Percentiles rank a stretch among this genome's conserved stretches.
phyloP scores from a whole-genome alignment of 2,329 filamentous ascomycete species.

The Botrytis cinerea region DNA sequence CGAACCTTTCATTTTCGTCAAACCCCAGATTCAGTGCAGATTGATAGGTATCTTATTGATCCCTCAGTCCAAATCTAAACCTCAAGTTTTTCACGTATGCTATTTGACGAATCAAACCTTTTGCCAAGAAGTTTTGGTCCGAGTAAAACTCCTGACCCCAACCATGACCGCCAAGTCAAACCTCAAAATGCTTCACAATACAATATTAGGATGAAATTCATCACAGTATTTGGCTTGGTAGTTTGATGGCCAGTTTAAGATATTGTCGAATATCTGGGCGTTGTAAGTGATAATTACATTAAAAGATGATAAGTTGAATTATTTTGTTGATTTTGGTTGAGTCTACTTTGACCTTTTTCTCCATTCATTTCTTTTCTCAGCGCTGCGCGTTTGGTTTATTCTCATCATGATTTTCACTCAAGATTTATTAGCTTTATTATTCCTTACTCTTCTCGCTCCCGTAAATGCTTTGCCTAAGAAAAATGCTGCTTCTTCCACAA shows the following conservation, averaged over 20 bases:
- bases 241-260: slow-evolving; percentile 16
- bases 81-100: neutral
- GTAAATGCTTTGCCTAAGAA: slow-evolving; percentile 34
- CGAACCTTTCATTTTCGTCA: neutral
- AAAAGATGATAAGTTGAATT: slow-evolving; percentile 6
- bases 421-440: slow-evolving; percentile 1
- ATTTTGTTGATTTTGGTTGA: neutral
- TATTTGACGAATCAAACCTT: neutral
- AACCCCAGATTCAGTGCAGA: neutral
- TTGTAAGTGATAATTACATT: neutral
- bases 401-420: slow-evolving; percentile 22
- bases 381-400: slow-evolving; percentile 19
- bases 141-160: slow-evolving; percentile 13
- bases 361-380: slow-evolving; percentile 13
- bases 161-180: slow-evolving; percentile 24
- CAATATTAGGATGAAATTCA: slow-evolving; percentile 16
- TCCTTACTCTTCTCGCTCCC: slow-evolving; percentile 20
- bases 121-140: slow-evolving; percentile 22
- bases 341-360: neutral
- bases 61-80: neutral
- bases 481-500: slow-evolving; percentile 21
- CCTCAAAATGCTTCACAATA: slow-evolving; percentile 16
- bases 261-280: neutral
- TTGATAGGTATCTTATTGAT: neutral
- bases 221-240: slow-evolving; percentile 3